Percentiles rank a stretch among this genome's conserved stretches.
Conservation (phyloP, 495 filamentous ascomycete genomes). For the Aspergillus baeticus region DNA sequence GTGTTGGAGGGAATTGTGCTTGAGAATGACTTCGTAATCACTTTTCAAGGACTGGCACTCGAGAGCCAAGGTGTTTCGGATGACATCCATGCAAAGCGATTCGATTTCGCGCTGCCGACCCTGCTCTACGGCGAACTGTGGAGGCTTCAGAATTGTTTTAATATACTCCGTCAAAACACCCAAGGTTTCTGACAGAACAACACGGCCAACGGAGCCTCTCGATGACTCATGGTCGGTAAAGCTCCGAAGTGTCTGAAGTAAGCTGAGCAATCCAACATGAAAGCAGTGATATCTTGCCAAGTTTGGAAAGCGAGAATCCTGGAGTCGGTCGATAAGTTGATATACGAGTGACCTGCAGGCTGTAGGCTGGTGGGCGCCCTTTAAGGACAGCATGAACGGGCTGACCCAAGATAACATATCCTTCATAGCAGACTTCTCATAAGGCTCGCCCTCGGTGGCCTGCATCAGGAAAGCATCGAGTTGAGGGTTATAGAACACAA, state of each 20-base stretch:
- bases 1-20: constrained; percentile 59
- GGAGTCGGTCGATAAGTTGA: constrained; percentile 67
- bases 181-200: constrained; percentile 54
- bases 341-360: constrained; percentile 68
- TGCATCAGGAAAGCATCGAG: constrained; percentile 59
- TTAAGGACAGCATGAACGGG: constrained; percentile 74
- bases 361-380: constrained; percentile 64
- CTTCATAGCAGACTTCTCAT: constrained; percentile 53
- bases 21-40: constrained; percentile 66
- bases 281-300: constrained; percentile 50
- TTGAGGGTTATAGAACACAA: constrained; percentile 69
- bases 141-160: constrained; percentile 40
- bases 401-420: constrained; percentile 70
- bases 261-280: constrained; percentile 45
- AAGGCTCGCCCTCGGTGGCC: constrained; percentile 53
- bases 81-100: constrained; percentile 56
- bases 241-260: constrained; percentile 50
- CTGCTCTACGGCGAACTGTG: constrained; percentile 39
- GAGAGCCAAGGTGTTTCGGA: constrained; percentile 67
- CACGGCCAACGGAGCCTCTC: constrained; percentile 47
- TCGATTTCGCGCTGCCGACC: constrained; percentile 35
- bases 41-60: constrained; percentile 72
- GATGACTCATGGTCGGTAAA: constrained; percentile 52
- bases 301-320: constrained; percentile 47
- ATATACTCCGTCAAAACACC: constrained; percentile 51